Base-by-base conservation (phyloP, 106 monocot genomes). In the Hemerocallis citrina region DNA sequence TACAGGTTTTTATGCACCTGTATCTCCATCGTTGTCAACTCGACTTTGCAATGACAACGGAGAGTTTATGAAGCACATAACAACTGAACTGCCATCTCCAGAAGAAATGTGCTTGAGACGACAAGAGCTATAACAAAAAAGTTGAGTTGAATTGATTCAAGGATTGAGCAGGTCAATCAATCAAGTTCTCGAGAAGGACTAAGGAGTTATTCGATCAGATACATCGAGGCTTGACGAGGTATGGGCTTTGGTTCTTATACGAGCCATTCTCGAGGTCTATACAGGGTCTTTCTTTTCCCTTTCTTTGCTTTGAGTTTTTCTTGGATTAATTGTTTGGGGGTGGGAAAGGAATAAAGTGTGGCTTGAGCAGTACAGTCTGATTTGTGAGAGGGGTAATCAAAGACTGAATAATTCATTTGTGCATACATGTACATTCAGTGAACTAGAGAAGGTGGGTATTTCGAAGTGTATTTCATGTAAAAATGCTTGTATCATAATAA, bases 21-120 rank as follows among this genome's bases (percentile, higher is more conserved):
- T 88, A 33, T 88, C 81, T n/a, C 83, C 92, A 36, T 65, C 92
- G 39, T 78, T 92, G 46, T 78, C 80, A n/a, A 59, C 75, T 34
- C 36, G 57, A 30, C 81, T 84, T 41, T 75, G 69, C 41, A 66
- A 6, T 41, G 82, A 63, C 45, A 79, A 76, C 34, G 76, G 76
- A 23, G 84, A 93, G 28, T 47, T 83, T 22, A 32, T 79, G 54
- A 85, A 85, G 72, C 79, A 82, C 37, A 76, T 79, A 28, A 78
- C 70, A 29, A 81, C 69, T 21, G 81, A 77, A n/a, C 74, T 72
- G 82, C 47, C 15, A 50, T 79, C 85, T 16, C 54, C 77, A 2
- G 79, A 88, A 46, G 79, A 72, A 2, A 59, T 71, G 22, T 70
- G 66, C 55, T 47, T 84, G 30, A 76, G 70, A 65, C 76, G 68